These are phyloP conservation scores for Vanrija sp. DNA, from an alignment of 1,284 basidiomycete genomes.

Conservation along the genomic window DNA sequence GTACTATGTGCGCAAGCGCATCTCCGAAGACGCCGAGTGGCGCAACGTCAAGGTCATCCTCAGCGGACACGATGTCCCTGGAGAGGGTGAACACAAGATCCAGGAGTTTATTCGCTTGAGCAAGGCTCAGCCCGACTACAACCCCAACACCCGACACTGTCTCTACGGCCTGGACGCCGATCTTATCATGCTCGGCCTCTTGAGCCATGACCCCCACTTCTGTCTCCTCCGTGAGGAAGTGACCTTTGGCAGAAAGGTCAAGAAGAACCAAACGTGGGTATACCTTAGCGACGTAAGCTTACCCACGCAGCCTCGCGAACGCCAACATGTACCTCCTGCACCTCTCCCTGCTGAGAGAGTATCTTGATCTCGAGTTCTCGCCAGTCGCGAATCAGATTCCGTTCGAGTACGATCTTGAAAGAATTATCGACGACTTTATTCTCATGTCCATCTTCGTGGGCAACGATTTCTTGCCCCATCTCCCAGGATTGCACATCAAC, in stretches of 20 bases:
- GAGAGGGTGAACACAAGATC: slow-evolving; percentile 99
- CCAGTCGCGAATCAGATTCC: slow-evolving; percentile 55
- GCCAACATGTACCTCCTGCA: slow-evolving; percentile 95
- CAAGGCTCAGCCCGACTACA: slow-evolving; percentile 89
- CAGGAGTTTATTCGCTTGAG: slow-evolving; percentile 97
- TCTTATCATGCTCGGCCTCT: slow-evolving; percentile 93
- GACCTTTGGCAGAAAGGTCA: slow-evolving; percentile 81
- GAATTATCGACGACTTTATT: slow-evolving; percentile 96
- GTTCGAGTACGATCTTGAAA: slow-evolving; percentile 78
- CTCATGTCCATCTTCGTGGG: slow-evolving; percentile 93
- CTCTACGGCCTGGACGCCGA: slow-evolving; percentile 98
- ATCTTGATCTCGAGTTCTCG: slow-evolving; percentile 90
- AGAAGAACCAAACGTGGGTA: slow-evolving; percentile 64
- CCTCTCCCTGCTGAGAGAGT: slow-evolving; percentile 90
- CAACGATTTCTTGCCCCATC: slow-evolving; percentile 94
- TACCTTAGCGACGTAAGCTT: background rate
- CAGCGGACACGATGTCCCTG: slow-evolving; percentile 97
- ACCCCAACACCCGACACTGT: slow-evolving; percentile 69
- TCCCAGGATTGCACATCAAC: slow-evolving; percentile 96
- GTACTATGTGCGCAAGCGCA: slow-evolving; percentile 97
- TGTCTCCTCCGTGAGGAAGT: slow-evolving; percentile 96
- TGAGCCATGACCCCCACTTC: slow-evolving; percentile 99
- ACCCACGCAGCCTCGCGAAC: slow-evolving; percentile 61
- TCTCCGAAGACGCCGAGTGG: slow-evolving; percentile 93
- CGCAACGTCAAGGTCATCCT: slow-evolving; percentile 85